Evolutionary conservation across 2,329 filamentous ascomycete genomes (phyloP).

Genomic region (Camptophora hylomeconis): DNA sequence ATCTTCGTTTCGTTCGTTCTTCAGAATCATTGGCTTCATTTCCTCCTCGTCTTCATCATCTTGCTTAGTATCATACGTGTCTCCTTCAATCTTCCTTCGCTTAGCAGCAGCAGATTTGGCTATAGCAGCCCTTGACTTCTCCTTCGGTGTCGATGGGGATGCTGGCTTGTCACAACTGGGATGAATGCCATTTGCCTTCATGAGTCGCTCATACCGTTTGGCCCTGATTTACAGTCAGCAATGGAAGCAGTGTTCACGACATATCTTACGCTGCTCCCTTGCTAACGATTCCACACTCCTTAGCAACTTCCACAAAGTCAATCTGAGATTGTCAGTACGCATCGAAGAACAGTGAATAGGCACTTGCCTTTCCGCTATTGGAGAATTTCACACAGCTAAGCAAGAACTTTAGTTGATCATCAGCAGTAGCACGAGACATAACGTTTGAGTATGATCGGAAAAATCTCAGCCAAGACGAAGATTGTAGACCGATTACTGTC

Average conservation of each 20-base stretch:
- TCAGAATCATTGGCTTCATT: constrained; percentile 22
- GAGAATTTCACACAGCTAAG: constrained; percentile 52
- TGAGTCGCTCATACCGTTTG: constrained; percentile 55
- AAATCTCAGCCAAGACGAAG: too few species aligned
- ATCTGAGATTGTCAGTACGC: constrained; percentile 33
- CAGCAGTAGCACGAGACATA: constrained; percentile 39
- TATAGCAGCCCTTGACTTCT: constrained; percentile 2
- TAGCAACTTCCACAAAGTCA: constrained; percentile 52
- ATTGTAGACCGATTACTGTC: too few species aligned
- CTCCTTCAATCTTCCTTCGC: constrained; percentile 6
- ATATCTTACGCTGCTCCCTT: constrained; percentile 57
- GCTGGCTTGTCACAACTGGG: constrained; percentile 10
- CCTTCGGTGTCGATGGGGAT: background rate
- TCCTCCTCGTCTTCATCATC: constrained; percentile 12
- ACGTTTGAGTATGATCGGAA: too few species aligned
- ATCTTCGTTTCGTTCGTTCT: constrained; percentile 3
- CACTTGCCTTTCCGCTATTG: constrained; percentile 44
- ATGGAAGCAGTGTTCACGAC: constrained; percentile 1
- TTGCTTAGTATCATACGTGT: constrained; percentile 1
- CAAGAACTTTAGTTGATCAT: constrained; percentile 52
- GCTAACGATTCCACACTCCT: constrained; percentile 48
- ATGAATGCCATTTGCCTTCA: constrained; percentile 44
- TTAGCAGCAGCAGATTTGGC: constrained; percentile 2
- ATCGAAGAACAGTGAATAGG: background rate
- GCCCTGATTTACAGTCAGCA: constrained; percentile 32